Evolutionary conservation across 2,329 filamentous ascomycete species (phyloP), one percentile per base, ranked within the genome.

Genomic region (Calonectria hongkongensis): DNA sequence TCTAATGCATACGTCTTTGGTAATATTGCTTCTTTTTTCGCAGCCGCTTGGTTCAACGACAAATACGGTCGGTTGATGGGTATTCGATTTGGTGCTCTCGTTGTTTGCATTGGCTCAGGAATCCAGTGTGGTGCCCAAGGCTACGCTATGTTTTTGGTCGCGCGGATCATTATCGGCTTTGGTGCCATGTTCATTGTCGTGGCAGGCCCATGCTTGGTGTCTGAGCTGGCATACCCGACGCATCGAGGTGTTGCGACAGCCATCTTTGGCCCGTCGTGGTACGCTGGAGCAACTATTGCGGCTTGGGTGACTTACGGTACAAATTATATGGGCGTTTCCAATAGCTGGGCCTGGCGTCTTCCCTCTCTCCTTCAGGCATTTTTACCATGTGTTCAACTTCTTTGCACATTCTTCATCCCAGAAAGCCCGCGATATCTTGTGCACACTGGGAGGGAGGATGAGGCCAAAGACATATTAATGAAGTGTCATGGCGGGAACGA

Each of bases 351-450:
- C 5, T 54, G 50, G 50, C 50, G 50, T 16, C 50, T 54, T 9
- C 50, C 50, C 2, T 54, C 50, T n/a, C 50, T 54, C 18, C 50
- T 54, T 12, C 50, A 54, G 28, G 50, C 50, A 10, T n/a, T 54
- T 54, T 33, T 54, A 16, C 50, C 50, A n/a, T 54, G 15, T n/a
- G 2, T 54, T 33, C 50, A 54, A n/a, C 7, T 54, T 6, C 5
- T 54, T 4, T 54, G 50, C 50, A 54, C 50, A 33, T 54, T 33
- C 16, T 33, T 54, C 9, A 54, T 54, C 16, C 50, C 50, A 1
- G 50, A 54, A 54, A 54, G 50, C 27, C 50, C 50, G 2, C 27
- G 50, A 33, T 54, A 54, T n/a, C 50, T 54, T 33, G 50, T 54
- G 18, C 15, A 54, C 27, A n/a, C 16, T 33, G 50, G 50, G 3